These are phyloP conservation scores for Penicillium cataractarum DNA, from an alignment of 495 filamentous ascomycete genomes.

Conservation along the genomic window DNA sequence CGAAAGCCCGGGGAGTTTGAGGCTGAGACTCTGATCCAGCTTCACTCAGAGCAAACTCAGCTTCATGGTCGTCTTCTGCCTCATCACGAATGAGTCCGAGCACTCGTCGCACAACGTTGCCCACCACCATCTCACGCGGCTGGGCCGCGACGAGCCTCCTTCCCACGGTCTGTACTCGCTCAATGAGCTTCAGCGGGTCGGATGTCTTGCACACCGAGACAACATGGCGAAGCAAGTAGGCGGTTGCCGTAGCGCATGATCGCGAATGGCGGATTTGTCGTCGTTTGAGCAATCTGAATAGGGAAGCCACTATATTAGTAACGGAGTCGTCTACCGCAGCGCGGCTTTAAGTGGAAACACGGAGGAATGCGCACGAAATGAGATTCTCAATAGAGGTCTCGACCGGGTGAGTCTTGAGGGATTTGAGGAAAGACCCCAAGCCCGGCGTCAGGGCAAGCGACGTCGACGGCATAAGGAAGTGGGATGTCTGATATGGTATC, in stretches of 20 bases:
- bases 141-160: constrained; percentile 75
- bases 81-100: constrained; percentile 91
- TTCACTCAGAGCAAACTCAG: constrained; percentile 60
- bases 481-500: constrained; percentile 19
- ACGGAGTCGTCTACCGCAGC: background rate
- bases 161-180: constrained; percentile 75
- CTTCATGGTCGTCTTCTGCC: constrained; percentile 76
- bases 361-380: constrained; percentile 64
- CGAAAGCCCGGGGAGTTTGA: constrained; percentile 46
- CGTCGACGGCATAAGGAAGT: constrained; percentile 53
- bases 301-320: constrained; percentile 21
- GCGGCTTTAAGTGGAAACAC: background rate
- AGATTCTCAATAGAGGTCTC: constrained; percentile 81
- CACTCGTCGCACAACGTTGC: constrained; percentile 89
- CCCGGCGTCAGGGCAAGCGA: constrained; percentile 62
- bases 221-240: constrained; percentile 80
- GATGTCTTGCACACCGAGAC: constrained; percentile 68
- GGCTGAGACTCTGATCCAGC: constrained; percentile 53
- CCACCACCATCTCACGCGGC: constrained; percentile 86
- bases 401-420: constrained; percentile 69
- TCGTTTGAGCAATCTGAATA: constrained; percentile 76
- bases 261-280: constrained; percentile 85
- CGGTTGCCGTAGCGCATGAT: constrained; percentile 87
- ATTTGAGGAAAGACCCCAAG: constrained; percentile 74
- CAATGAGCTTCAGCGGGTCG: constrained; percentile 76